These are phyloP conservation scores for Trichoderma brevicompactum DNA, from an alignment of 2,329 filamentous ascomycete genomes.

Conservation along the genomic window DNA sequence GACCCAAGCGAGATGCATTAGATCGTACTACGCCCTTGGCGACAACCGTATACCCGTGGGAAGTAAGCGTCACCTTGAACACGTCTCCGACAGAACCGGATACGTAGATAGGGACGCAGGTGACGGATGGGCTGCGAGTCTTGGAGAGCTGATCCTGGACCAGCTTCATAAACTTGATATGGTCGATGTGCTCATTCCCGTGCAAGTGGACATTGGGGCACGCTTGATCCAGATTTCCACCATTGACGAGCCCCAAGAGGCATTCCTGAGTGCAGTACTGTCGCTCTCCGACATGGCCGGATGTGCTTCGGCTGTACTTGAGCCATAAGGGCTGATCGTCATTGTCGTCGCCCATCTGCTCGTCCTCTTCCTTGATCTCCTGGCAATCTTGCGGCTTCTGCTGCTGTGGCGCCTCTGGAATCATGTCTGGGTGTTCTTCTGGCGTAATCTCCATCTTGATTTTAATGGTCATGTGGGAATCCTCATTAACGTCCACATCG, in stretches of 20 bases:
- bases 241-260: conserved; percentile 36
- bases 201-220: conserved; percentile 21
- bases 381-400: not conserved
- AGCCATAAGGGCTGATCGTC: not conserved
- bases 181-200: not conserved
- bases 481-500: not conserved
- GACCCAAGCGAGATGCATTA: conserved; percentile 33
- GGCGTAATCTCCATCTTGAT: not conserved
- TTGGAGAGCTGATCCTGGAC: not conserved
- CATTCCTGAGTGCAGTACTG: conserved; percentile 40
- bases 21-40: conserved; percentile 44
- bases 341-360: not conserved
- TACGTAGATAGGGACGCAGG: conserved; percentile 36
- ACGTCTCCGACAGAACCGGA: conserved; percentile 40
- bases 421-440: not conserved
- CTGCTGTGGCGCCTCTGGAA: not conserved
- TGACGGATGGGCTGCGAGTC: not conserved
- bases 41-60: conserved; percentile 45
- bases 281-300: conserved; percentile 28
- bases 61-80: conserved; percentile 45
- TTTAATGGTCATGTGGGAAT: not conserved
- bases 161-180: not conserved
- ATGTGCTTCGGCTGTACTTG: not conserved
- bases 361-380: not conserved
- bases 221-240: conserved; percentile 33